These are phyloP conservation scores for Blastobotrys apis DNA, from an alignment of 1,139 yeast genomes.

Conservation along the genomic window DNA sequence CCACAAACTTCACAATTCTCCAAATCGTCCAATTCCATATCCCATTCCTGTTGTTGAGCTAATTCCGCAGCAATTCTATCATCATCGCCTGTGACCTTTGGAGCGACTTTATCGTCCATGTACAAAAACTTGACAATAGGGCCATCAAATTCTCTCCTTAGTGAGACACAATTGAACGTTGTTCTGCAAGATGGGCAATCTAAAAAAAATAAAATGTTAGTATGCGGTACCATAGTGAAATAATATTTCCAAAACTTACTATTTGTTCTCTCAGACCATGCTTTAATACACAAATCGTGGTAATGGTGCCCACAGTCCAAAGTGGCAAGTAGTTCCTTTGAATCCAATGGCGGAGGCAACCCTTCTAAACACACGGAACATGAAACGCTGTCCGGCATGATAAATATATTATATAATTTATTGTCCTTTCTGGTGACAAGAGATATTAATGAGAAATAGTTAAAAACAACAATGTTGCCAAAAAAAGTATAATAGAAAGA, in stretches of 20 bases:
- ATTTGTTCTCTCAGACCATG: slow-evolving; percentile 51
- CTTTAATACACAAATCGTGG: slow-evolving; percentile 46
- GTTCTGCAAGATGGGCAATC: slow-evolving; percentile 53
- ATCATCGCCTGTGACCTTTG: slow-evolving; percentile 17
- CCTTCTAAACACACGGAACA: slow-evolving; percentile 13
- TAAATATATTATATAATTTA: background rate
- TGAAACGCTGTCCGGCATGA: background rate
- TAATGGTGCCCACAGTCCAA: slow-evolving; percentile 36
- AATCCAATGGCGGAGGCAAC: slow-evolving; percentile 11
- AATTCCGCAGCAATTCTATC: slow-evolving; percentile 12
- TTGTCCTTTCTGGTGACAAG: background rate
- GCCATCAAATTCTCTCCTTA: slow-evolving; percentile 19
- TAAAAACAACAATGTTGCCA: background rate
- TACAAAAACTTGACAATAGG: slow-evolving; percentile 16
- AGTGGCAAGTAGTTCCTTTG: slow-evolving; percentile 9
- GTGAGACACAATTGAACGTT: slow-evolving; percentile 28
- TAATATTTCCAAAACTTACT: no score
- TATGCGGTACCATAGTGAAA: no score
- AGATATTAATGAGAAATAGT: background rate
- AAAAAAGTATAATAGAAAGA: background rate
- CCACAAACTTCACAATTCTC: slow-evolving; percentile 33
- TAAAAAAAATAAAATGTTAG: slow-evolving; percentile 9
- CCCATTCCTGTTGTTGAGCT: slow-evolving; percentile 15
- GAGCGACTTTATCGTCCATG: slow-evolving; percentile 20
- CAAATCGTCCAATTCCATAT: slow-evolving; percentile 13